A percentile compares a stretch with the other conserved stretches of the same genome.
Conservation (phyloP, 1,284 basidiomycete genomes). For the Ustilago sp. region DNA sequence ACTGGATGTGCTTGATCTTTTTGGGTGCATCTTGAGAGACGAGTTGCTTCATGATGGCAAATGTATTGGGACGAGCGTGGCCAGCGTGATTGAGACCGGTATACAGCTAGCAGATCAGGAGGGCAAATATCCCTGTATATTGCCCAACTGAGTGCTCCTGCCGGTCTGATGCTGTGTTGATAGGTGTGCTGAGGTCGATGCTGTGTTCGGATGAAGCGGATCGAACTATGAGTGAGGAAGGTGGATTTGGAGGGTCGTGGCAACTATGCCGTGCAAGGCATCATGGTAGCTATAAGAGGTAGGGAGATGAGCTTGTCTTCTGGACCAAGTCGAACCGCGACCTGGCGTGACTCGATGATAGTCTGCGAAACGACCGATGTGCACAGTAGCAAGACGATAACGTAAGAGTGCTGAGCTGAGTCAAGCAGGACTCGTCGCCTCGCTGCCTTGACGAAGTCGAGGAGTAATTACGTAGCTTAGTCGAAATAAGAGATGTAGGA, state of each 20-base stretch:
- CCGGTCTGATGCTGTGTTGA: background rate
- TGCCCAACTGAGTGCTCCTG: background rate
- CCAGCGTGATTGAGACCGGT: constrained; percentile 7
- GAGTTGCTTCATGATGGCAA: constrained; percentile 65
- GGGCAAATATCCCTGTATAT: background rate
- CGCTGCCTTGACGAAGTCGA: background rate
- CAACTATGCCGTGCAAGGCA: constrained; percentile 8
- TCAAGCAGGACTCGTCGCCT: background rate
- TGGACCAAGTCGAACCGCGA: background rate
- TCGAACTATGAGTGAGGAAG: background rate
- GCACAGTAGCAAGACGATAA: background rate
- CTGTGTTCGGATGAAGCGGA: background rate
- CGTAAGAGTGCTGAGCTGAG: background rate
- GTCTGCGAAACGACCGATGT: background rate
- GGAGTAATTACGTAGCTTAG: background rate
- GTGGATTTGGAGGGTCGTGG: background rate
- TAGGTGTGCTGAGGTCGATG: background rate
- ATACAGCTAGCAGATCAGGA: background rate
- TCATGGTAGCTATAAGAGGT: background rate
- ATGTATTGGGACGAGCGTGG: constrained; percentile 14
- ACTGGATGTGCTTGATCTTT: constrained; percentile 70
- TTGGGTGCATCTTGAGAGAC: constrained; percentile 68
- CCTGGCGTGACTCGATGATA: background rate
- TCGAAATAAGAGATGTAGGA: background rate
- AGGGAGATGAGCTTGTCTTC: background rate